These are phyloP conservation scores for Ammopiptanthus mongolicus DNA, from an alignment of 306 rosid genomes.

Conservation along the genomic window DNA sequence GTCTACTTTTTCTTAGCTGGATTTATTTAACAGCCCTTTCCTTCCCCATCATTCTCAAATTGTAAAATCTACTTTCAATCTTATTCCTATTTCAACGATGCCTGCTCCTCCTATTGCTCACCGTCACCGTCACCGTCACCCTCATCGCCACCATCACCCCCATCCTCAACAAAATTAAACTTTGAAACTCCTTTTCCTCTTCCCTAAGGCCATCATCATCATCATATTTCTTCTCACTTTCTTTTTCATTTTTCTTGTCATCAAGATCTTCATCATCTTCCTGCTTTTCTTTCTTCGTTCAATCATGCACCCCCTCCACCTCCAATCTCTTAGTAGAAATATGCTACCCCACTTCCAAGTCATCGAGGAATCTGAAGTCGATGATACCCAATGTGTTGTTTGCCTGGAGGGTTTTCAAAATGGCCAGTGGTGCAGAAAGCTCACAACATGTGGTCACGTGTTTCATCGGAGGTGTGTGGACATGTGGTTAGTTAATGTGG, in stretches of 20 bases:
- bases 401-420: constrained; percentile 47
- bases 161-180: no score
- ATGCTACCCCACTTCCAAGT: constrained; percentile 44
- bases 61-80: no score
- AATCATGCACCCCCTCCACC: constrained; percentile 34
- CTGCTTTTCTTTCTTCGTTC: constrained; percentile 38
- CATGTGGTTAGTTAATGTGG: constrained; percentile 50
- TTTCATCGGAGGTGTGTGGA: constrained; percentile 54
- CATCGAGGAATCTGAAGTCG: neutral
- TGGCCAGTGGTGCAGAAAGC: constrained; percentile 55
- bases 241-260: constrained; percentile 53
- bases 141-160: no score
- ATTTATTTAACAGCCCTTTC: no score
- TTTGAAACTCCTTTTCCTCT: no score
- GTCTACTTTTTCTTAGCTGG: no score
- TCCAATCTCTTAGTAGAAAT: constrained; percentile 26
- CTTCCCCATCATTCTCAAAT: no score
- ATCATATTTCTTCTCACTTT: constrained; percentile 40
- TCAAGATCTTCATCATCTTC: constrained; percentile 38
- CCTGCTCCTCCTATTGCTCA: no score
- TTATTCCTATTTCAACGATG: no score
- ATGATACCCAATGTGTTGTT: constrained; percentile 40
- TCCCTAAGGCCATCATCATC: constrained; percentile 49
- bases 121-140: no score
- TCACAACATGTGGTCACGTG: constrained; percentile 44